Conservation (phyloP, 345 rosid species). For the Melastoma malabathricum region DNA sequence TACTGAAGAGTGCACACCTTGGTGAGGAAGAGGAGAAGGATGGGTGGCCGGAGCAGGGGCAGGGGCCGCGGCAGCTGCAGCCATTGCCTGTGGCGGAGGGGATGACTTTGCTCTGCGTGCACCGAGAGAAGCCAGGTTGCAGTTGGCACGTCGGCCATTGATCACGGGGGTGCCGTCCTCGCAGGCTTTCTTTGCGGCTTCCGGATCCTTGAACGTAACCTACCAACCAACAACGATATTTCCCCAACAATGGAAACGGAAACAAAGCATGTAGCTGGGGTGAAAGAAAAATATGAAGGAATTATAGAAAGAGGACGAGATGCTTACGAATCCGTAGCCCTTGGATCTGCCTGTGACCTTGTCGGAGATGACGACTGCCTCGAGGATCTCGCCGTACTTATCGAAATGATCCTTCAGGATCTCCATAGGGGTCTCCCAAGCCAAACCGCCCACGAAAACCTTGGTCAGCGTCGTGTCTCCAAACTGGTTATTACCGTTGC, state of each 20-base stretch:
- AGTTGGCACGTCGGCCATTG: constrained; percentile 91
- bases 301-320: not conserved
- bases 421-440: constrained; percentile 93
- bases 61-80: constrained; percentile 17
- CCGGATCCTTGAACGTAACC: constrained; percentile 96
- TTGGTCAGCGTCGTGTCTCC: constrained; percentile 93
- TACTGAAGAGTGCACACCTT: constrained; percentile 6
- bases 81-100: too few relatives aligned
- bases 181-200: constrained; percentile 76
- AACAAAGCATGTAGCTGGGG: too few relatives aligned
- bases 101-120: constrained; percentile 60
- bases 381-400: constrained; percentile 84
- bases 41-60: constrained; percentile 23
- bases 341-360: constrained; percentile 91
- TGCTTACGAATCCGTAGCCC: constrained; percentile 87
- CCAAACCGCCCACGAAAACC: constrained; percentile 91
- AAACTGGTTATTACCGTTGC: constrained; percentile 26
- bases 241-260: not conserved
- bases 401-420: constrained; percentile 75
- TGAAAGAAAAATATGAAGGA: too few relatives aligned
- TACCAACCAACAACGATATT: constrained; percentile 2
- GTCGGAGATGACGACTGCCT: constrained; percentile 89
- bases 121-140: constrained; percentile 90
- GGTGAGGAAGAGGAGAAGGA: constrained; percentile 3
- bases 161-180: constrained; percentile 74